Percentiles rank a stretch among this genome's conserved stretches.
Conservation (phyloP, 352 stramenopile species). For the Phytopythium vexans region DNA sequence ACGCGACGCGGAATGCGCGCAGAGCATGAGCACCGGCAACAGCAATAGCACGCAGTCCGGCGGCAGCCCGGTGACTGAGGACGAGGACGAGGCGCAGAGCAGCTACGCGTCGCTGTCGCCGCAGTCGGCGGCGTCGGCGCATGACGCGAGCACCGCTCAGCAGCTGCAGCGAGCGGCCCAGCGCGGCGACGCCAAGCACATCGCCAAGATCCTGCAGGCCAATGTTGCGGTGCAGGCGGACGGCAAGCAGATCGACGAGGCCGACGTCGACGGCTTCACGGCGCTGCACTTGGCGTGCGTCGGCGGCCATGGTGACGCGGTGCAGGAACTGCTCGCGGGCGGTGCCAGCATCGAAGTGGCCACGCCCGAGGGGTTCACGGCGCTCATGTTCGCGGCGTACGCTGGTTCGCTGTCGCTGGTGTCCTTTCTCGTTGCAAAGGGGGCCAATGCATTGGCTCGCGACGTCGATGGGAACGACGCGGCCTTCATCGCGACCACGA, state of each 20-base stretch:
- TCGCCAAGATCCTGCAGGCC: conserved; percentile 41
- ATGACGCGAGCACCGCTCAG: conserved; percentile 20
- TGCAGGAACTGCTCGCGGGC: conserved; percentile 32
- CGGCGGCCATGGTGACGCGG: conserved; percentile 40
- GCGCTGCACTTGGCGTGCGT: conserved; percentile 56
- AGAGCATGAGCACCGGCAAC: conserved; percentile 28
- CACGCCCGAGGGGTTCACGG: conserved; percentile 54
- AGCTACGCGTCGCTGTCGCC: conserved; percentile 23
- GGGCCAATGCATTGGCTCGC: conserved; percentile 28
- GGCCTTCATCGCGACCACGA: conserved; percentile 47
- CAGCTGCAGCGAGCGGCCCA: conserved; percentile 44
- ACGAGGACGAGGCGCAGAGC: conserved; percentile 25
- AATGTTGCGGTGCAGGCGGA: conserved; percentile 17
- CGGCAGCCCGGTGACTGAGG: conserved; percentile 54
- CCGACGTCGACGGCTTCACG: conserved; percentile 59
- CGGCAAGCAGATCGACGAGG: conserved; percentile 24
- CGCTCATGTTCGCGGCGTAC: conserved; percentile 54
- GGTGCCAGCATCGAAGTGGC: conserved; percentile 39
- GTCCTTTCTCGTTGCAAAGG: conserved; percentile 28
- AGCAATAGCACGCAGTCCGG: conserved; percentile 46
- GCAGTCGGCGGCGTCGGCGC: conserved; percentile 26
- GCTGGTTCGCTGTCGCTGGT: conserved; percentile 36
- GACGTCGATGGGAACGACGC: conserved; percentile 54
- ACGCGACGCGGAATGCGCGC: conserved; percentile 15
- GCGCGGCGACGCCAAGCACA: conserved; percentile 39